Evolutionary conservation across 352 stramenopile genomes (phyloP), one percentile per base, ranked within the genome.

Genomic region (Phytophthora citrophthora): DNA sequence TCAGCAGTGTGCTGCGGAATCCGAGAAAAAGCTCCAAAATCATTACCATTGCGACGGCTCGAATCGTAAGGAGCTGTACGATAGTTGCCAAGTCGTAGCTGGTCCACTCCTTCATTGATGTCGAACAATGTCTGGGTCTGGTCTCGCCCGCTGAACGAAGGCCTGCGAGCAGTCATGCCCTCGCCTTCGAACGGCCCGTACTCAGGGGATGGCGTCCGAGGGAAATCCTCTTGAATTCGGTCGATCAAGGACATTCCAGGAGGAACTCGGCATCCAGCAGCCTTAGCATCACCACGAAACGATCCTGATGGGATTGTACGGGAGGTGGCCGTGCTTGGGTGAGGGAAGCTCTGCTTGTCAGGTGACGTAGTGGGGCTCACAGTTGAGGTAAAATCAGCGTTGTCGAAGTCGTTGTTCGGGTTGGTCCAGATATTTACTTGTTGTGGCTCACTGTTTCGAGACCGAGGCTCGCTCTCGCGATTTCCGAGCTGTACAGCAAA

Each of bases 141-240:
- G 8, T 61, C 58, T 40, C 38, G 59, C 61, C 38, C 60, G 32
- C 47, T 52, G 43, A 74, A 72, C 4, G 56, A 61, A 39, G 55
- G 54, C 50, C 54, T 61, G 27, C 65, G 27, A 41, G 16, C 39
- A 47, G 55, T 16, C 53, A 56, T 51, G 23, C 27, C 20, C 27
- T 49, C 58, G 5, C 68, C 63, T 4, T 67, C 64, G 8, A 78
- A 66, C 20, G 59, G 69, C 8, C 75, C 81, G 40, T 86, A 93
- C 24, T 88, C 78, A 1, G 74, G 83, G 2, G 81, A 89, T 49
- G 86, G 86, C 0, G 80, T 91, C 20, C 84, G 70, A 12, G 86
- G 80, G 26, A 94, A 93, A 46, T 93, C 86, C 59, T 91, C 83
- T 76, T 94, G 81, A 20, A 94, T 89, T 36, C 82, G 82, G 49